phyloP scores from a whole-genome alignment of 1,284 basidiomycete species.

The Ustilago bromivora region DNA sequence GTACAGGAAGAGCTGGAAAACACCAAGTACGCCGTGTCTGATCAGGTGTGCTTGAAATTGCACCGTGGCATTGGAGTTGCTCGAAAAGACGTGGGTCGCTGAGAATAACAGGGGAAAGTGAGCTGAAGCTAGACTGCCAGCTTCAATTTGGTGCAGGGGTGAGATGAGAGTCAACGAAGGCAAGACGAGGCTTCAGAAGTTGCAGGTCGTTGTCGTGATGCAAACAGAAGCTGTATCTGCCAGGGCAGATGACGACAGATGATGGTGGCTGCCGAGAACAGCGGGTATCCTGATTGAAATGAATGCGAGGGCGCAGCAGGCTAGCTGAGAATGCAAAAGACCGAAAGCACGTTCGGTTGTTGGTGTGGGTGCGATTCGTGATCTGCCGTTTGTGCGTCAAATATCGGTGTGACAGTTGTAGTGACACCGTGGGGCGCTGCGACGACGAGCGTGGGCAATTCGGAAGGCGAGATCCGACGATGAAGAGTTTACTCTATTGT shows the following conservation, averaged over 20 bases:
- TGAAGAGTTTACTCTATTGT: constrained; percentile 10
- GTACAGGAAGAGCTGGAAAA: constrained; percentile 2
- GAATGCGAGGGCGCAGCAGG: constrained; percentile 3
- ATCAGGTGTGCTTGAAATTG: constrained; percentile 11
- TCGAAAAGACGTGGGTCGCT: neutral
- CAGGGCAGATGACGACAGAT: neutral
- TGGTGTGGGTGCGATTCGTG: neutral
- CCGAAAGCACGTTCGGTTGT: constrained; percentile 3
- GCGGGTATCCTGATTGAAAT: constrained; percentile 8
- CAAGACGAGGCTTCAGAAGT: neutral
- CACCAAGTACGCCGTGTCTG: neutral
- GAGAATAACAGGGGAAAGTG: neutral
- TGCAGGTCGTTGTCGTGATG: neutral
- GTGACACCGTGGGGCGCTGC: neutral
- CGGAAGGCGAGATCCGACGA: constrained; percentile 9
- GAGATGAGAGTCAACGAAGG: neutral
- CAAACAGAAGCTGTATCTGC: neutral
- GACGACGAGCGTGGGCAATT: constrained; percentile 23
- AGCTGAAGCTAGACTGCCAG: neutral
- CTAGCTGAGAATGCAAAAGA: neutral
- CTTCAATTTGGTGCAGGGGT: neutral
- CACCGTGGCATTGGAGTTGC: constrained; percentile 18
- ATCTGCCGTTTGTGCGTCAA: neutral
- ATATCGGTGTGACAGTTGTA: neutral
- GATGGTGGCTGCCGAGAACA: constrained; percentile 2